Evolutionary conservation across 1,284 basidiomycete genomes (phyloP).

Genomic region (Bondarzewia mesenterica): DNA sequence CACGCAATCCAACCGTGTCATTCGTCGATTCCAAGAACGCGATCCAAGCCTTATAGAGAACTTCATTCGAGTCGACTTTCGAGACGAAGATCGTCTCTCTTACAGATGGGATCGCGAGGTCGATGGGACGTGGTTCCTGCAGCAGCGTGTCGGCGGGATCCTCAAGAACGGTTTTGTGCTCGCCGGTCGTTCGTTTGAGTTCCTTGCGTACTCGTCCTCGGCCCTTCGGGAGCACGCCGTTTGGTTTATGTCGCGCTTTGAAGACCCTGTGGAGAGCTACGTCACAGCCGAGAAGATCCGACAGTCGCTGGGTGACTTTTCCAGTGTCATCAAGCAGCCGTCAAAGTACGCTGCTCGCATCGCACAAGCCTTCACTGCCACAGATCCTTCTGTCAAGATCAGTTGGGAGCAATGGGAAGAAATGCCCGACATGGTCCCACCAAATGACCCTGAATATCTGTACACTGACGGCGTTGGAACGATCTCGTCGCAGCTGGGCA

Average conservation of each 20-base stretch:
- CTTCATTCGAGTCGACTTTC: constrained; percentile 73
- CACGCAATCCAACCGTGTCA: constrained; percentile 52
- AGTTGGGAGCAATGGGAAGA: constrained; percentile 44
- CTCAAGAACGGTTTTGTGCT: constrained; percentile 55
- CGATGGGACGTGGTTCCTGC: constrained; percentile 39
- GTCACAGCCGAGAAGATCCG: constrained; percentile 54
- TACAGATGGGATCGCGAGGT: constrained; percentile 47
- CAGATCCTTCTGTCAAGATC: constrained; percentile 57
- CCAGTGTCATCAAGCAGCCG: constrained; percentile 44
- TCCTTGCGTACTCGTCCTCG: constrained; percentile 66
- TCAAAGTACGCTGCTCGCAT: constrained; percentile 73
- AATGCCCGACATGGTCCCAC: constrained; percentile 31
- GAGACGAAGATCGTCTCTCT: constrained; percentile 52
- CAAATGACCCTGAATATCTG: constrained; percentile 28
- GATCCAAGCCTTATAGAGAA: constrained; percentile 28
- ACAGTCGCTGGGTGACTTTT: constrained; percentile 53
- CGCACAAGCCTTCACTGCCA: constrained; percentile 75
- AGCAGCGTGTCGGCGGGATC: constrained; percentile 47
- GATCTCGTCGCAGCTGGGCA: constrained; percentile 49
- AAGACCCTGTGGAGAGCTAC: constrained; percentile 21
- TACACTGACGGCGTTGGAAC: constrained; percentile 75
- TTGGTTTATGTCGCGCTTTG: constrained; percentile 64
- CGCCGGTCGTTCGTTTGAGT: constrained; percentile 60
- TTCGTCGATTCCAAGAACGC: constrained; percentile 45
- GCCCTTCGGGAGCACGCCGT: constrained; percentile 60